Evolutionary conservation across 495 filamentous ascomycete species (phyloP), one percentile per base, ranked within the genome.

Genomic region (Penicillium tannophilum): DNA sequence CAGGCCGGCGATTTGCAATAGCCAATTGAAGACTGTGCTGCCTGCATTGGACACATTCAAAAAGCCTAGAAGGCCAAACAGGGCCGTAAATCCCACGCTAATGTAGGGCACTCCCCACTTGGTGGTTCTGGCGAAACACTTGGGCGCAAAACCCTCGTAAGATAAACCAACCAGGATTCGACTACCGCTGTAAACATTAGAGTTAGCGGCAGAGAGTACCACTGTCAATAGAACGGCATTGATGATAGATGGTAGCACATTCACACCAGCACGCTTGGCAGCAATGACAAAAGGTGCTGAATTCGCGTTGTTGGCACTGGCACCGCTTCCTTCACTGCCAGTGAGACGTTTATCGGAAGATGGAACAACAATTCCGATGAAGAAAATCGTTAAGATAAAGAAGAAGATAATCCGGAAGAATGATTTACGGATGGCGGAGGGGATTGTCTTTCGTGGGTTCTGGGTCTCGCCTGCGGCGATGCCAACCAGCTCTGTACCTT

Each of bases 331-430:
- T 19, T 72, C 73, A 9, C 56, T 59, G 1, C 73, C 66, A 9
- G 73, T 55, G 11, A 80, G 60, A 44, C 61, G 54, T 0, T 45
- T 6, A 52, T 79, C 69, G 50, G 76, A 61, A 52, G 81, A 88
- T 10, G 84, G 83, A 31, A 89, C 83, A 39, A 88, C 72, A 69
- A 92, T 82, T 56, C 88, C 88, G 41, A 90, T 88, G 67, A 90
- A 90, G 77, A 91, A 86, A 59, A 87, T 85, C 3, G 82, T 84
- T 39, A 87, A 76, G 72, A 90, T 84, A 73, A 89, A 90, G 68
- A 90, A 88, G 65, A 91, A 84, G 61, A 90, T 65, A 69, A 91
- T 91, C 47, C 88, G 87, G 78, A 82, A 84, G 67, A 91, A 91
- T 20, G 88, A 86, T 64, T 90, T 89, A 56, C 83, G 85, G 55